Percentiles rank a stretch among this genome's conserved stretches.
These are phyloP conservation scores for Pulveroboletus ravenelii DNA, from an alignment of 768 basidiomycete species.

Conservation along the genomic window DNA sequence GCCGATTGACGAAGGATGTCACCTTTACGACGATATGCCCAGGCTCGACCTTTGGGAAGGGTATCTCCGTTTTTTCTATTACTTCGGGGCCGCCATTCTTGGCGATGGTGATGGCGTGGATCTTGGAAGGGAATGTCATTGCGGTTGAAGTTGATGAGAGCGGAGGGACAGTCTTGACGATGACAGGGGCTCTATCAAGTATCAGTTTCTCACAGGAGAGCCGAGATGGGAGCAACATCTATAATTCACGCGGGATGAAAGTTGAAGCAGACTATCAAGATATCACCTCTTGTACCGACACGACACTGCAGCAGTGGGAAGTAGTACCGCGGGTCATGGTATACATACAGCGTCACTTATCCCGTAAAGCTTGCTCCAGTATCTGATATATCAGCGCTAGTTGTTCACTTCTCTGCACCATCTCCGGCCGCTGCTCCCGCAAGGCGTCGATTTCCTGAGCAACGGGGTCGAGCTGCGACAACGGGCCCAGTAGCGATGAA, in stretches of 20 bases:
- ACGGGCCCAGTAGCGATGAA: conserved; percentile 53
- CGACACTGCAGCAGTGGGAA: too few species aligned
- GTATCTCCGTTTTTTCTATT: conserved; percentile 59
- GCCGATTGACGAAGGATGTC: background rate
- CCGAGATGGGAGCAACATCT: too few species aligned
- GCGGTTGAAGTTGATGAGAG: conserved; percentile 23
- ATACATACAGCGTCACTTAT: conserved; percentile 4
- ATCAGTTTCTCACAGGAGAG: too few species aligned
- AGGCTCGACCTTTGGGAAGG: conserved; percentile 60
- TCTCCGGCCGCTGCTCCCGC: conserved; percentile 75
- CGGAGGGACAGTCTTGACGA: conserved; percentile 18
- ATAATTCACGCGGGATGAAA: too few species aligned
- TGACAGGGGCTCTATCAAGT: too few species aligned
- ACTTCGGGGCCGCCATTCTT: conserved; percentile 76
- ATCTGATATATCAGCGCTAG: conserved; percentile 60
- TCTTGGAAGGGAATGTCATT: conserved; percentile 56
- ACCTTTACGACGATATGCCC: conserved; percentile 52
- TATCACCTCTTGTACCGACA: too few species aligned
- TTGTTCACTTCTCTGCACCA: conserved; percentile 76
- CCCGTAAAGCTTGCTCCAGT: conserved; percentile 31
- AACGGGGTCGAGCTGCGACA: conserved; percentile 53
- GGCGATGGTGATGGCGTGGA: conserved; percentile 68
- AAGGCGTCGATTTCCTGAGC: conserved; percentile 71
- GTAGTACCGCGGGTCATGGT: too few species aligned
- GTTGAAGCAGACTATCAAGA: too few species aligned